Evolutionary conservation across 2,329 filamentous ascomycete genomes (phyloP).

Genomic region (Exophiala bonariae): DNA sequence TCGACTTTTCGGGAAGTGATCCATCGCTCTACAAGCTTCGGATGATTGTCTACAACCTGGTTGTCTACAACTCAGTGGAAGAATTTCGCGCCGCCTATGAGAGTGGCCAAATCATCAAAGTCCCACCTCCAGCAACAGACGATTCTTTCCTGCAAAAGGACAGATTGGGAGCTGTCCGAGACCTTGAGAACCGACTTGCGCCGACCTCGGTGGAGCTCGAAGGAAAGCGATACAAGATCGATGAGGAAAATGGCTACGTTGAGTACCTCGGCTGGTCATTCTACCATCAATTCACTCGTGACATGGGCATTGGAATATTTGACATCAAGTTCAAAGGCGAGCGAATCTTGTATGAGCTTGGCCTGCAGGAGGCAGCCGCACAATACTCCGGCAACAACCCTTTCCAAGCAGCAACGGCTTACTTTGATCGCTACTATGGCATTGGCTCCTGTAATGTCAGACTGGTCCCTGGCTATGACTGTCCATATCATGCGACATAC

Average conservation of each 20-base stretch:
- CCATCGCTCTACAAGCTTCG: neutral
- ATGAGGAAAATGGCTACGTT: conserved; percentile 47
- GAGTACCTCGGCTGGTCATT: conserved; percentile 56
- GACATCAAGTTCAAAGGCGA: conserved; percentile 56
- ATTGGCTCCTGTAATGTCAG: conserved; percentile 29
- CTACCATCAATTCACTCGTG: conserved; percentile 47
- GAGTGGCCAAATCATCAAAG: neutral
- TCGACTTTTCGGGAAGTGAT: conserved; percentile 4
- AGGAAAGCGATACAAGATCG: conserved; percentile 31
- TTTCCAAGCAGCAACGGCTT: conserved; percentile 23
- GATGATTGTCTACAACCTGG: conserved; percentile 1
- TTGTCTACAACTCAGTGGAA: neutral
- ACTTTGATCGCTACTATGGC: conserved; percentile 32
- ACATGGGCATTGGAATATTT: conserved; percentile 47
- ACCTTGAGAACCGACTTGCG: conserved; percentile 1
- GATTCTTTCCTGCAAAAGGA: neutral
- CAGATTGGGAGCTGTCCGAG: neutral
- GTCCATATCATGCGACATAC: conserved; percentile 28
- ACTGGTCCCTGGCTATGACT: conserved; percentile 31
- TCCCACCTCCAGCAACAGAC: conserved; percentile 1
- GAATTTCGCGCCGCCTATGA: conserved; percentile 1
- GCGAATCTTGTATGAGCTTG: conserved; percentile 53
- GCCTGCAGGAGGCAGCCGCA: conserved; percentile 44
- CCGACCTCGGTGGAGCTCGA: neutral
- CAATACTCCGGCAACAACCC: conserved; percentile 47